Evolutionary conservation across 1,284 basidiomycete species (phyloP), one percentile per base, ranked within the genome.

Genomic region (Leucoagaricus sp.): DNA sequence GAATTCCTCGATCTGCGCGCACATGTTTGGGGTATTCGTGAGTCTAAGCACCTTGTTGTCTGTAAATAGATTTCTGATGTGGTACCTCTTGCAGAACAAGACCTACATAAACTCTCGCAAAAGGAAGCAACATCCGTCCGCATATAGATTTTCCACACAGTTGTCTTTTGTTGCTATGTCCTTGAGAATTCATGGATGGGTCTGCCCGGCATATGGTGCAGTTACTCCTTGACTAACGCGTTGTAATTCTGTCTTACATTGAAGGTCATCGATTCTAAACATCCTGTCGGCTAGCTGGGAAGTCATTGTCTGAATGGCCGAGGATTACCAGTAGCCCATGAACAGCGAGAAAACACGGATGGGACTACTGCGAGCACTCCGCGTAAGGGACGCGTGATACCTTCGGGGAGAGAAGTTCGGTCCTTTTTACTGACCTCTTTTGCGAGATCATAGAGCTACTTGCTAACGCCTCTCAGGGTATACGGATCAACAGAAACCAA

Each of bases 1-100:
- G 90, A 92, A 75, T 87, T 90, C 69, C 77, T 92, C 58, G 89
- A 91, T 65, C 68, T 93, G 55, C 80, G 87, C 58, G 79, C 87
- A 49, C 86, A 91, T 67, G 87, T 91, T 13, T 91, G 88, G 90
- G 90, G 90, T 23, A 87, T 93, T 64, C 88, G 90, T 92, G 67
- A 77, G 90, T 86, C 12, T 10, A n/a, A 38, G 25, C 41, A 25
- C 12, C 51, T 25, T 25, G 2, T 29, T 38, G 23, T 28, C 45
- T 55, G 34, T n/a, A 42, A 53, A 12, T 5, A 54, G 12, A 17
- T 49, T 65, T 59, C 55, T 60, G 40, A 65, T 47, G 44, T 13
- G 38, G 15, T 29, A 44, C n/a, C n/a, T n/a, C n/a, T 36, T 54
- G 17, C 64, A 92, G 89, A 93, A 71, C 86, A 91, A 81, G 90